phyloP scores from a whole-genome alignment of 176 grass and related monocot genomes.

The Phragmites australis region DNA sequence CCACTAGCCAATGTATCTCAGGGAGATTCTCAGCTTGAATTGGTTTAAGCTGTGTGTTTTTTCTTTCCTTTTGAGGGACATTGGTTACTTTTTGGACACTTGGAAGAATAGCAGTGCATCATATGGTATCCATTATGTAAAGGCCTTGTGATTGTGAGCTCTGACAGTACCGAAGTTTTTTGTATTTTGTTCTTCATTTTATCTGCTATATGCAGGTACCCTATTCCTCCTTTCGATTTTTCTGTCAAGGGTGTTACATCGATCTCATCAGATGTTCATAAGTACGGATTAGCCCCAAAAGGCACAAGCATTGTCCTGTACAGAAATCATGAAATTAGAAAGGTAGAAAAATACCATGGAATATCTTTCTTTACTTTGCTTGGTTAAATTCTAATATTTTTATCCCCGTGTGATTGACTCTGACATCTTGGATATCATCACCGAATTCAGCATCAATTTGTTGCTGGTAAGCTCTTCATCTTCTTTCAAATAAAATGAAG shows the following conservation, averaged over 20 bases:
- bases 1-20: no score
- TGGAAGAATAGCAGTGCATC: not conserved
- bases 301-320: constrained; percentile 94
- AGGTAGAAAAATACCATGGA: constrained; percentile 48
- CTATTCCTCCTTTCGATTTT: constrained; percentile 94
- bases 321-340: constrained; percentile 97
- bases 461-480: constrained; percentile 72
- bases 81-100: not conserved
- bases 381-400: constrained; percentile 28
- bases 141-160: not conserved
- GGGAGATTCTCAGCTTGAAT: no score
- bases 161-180: constrained; percentile 7
- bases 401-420: constrained; percentile 26
- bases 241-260: constrained; percentile 96
- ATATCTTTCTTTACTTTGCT: constrained; percentile 30
- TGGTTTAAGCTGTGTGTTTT: not conserved
- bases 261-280: constrained; percentile 96
- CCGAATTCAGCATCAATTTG: constrained; percentile 90
- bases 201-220: constrained; percentile 63
- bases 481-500: constrained; percentile 27
- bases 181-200: constrained; percentile 32
- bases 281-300: constrained; percentile 96
- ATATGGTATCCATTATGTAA: not conserved
- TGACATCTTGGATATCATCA: constrained; percentile 36
- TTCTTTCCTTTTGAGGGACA: not conserved